Evolutionary conservation across 2,329 filamentous ascomycete species (phyloP).

Genomic region (Penicillium psychrosexuale): DNA sequence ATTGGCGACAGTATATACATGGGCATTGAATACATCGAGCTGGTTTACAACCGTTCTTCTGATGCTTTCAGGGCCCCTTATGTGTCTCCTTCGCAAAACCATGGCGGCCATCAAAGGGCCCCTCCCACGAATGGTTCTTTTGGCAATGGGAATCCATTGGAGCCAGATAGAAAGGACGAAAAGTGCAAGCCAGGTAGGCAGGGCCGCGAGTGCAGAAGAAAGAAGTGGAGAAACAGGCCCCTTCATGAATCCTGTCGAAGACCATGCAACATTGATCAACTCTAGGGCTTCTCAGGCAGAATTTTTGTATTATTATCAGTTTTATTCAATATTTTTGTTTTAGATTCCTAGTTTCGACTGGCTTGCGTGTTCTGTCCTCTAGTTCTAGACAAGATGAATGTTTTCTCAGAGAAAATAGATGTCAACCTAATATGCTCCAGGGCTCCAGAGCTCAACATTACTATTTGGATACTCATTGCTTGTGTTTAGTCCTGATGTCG

Average conservation of each 20-base stretch:
- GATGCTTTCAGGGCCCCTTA: constrained; percentile 1
- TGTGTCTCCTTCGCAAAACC: constrained; percentile 9
- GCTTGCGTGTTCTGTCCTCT: neutral
- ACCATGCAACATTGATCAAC: constrained; percentile 3
- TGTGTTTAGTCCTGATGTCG: neutral
- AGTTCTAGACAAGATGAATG: neutral
- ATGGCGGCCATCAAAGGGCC: constrained; percentile 13
- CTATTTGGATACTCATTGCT: neutral
- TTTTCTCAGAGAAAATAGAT: neutral
- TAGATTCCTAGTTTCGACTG: neutral
- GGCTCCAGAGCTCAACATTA: neutral
- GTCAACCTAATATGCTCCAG: too few species aligned
- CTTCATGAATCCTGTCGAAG: neutral
- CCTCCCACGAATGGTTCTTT: neutral
- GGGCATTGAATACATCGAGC: constrained; percentile 44
- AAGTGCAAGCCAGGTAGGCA: constrained; percentile 5
- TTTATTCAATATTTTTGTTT: neutral
- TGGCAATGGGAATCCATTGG: neutral
- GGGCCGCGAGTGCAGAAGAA: constrained; percentile 4
- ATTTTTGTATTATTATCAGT: neutral
- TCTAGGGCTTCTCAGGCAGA: neutral
- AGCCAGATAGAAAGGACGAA: neutral
- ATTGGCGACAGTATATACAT: constrained; percentile 38
- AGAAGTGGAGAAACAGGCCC: constrained; percentile 2
- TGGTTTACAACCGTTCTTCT: constrained; percentile 39